Percentiles rank a stretch among this genome's conserved stretches.
Evolutionary conservation across 78 protist genomes (phyloP).

Genomic region (Dictyostelium brefeldianum): DNA sequence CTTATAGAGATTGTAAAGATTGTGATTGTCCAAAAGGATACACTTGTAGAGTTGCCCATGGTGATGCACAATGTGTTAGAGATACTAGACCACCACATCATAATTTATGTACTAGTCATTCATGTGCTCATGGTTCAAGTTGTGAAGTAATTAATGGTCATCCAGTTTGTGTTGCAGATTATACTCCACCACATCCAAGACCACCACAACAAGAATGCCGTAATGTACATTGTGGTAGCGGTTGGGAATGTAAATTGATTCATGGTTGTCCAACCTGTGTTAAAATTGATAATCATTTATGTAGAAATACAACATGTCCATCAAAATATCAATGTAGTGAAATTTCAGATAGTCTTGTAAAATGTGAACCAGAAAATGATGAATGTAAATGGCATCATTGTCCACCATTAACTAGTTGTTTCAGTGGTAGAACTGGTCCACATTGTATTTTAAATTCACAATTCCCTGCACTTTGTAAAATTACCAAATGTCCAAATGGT

Average conservation of each 20-base stretch:
- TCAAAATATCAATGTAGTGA: background rate
- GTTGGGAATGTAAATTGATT: background rate
- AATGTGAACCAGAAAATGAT: background rate
- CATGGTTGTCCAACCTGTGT: slow-evolving; percentile 12
- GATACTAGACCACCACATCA: background rate
- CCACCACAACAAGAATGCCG: slow-evolving; percentile 1
- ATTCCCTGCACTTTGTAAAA: slow-evolving; percentile 2
- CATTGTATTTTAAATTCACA: background rate
- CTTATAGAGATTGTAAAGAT: background rate
- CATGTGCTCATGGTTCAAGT: slow-evolving; percentile 5
- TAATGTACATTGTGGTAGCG: background rate
- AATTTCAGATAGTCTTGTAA: background rate
- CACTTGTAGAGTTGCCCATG: background rate
- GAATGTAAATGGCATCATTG: slow-evolving; percentile 12
- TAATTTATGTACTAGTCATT: background rate
- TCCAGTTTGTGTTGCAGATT: background rate
- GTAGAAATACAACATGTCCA: slow-evolving; percentile 3
- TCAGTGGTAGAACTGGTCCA: background rate
- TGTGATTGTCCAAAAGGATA: slow-evolving; percentile 24
- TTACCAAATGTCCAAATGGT: slow-evolving; percentile 2
- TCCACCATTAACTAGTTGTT: slow-evolving; percentile 12
- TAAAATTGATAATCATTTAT: background rate
- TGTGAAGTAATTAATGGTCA: slow-evolving; percentile 8
- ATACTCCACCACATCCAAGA: slow-evolving; percentile 27
- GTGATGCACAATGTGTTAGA: background rate